A percentile compares a stretch with the other conserved stretches of the same genome.
phyloP scores from a whole-genome alignment of 768 basidiomycete genomes.

The Suillus plorans region DNA sequence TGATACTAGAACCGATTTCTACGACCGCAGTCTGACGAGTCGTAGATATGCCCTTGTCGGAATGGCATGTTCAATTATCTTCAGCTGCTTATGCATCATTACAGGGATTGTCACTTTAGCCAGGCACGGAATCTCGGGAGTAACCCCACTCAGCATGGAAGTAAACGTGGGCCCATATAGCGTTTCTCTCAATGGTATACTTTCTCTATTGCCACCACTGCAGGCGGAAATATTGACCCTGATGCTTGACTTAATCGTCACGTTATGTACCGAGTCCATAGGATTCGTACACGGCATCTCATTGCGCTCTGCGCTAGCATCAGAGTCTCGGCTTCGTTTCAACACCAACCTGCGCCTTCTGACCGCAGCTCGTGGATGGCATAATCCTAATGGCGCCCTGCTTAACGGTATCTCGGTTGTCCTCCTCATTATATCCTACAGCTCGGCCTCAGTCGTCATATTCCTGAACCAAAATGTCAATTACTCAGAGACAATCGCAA shows the following conservation, averaged over 20 bases:
- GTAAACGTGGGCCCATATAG: no score
- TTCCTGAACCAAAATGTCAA: no score
- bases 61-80: background rate
- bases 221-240: constrained; percentile 23
- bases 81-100: background rate
- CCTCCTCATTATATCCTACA: constrained; percentile 29
- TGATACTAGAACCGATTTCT: background rate
- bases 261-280: constrained; percentile 29
- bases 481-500: no score
- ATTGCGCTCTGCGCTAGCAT: constrained; percentile 26
- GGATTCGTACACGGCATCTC: constrained; percentile 28
- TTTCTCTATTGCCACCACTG: no score
- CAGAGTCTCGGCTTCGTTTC: constrained; percentile 25
- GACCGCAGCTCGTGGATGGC: constrained; percentile 18
- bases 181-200: no score
- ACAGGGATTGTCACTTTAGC: background rate
- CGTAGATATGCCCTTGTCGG: background rate
- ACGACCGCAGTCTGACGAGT: background rate
- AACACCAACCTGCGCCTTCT: constrained; percentile 31
- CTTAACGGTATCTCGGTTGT: constrained; percentile 23
- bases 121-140: background rate
- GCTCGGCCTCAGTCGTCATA: constrained; percentile 23
- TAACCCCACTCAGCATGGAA: no score
- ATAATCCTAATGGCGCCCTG: constrained; percentile 23
- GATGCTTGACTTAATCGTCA: constrained; percentile 25